Base-by-base conservation (phyloP, 1,139 yeast genomes). In the Zygotorulaspora mrakii region DNA sequence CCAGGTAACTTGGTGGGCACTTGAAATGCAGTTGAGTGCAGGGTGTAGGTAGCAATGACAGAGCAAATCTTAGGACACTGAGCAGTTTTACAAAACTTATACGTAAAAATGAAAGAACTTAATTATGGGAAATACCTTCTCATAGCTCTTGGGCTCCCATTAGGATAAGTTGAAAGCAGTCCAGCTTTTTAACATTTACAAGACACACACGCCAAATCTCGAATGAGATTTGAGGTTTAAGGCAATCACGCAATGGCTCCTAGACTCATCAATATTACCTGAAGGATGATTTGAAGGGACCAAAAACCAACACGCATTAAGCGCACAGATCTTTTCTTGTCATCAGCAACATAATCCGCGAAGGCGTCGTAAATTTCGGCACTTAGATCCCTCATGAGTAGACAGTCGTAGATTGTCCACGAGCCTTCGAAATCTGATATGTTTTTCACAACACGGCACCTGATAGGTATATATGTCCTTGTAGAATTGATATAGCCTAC, bases 401-500 rank as follows among this genome's bases (percentile, higher is more conserved):
- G 70, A 24, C 94, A 83, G 60, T 91, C 98, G 62, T 88, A 91
- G 4, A 88, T 73, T 1, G 98, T 91, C 98, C 98, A 91, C 4
- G 95, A 78, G 0, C 98, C 98, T 54, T 85, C 88, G 58, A 91
- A 91, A 57, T 91, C 97, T 25, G 70, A 69, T 20, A 87, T 66
- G 37, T 77, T 74, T 59, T 91, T 91, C 33, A 83, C 82, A n/a
- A 91, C 78, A 4, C 89, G 76, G 57, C 95, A 87, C 49, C 80
- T 74, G 46, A 91, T 79, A 35, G 95, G 96, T 48, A 91, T 89
- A 53, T 82, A 84, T 0, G 97, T 87, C 55, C 85, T 83, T 47
- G 84, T 76, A 24, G 94, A 82, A 62, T 91, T 91, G 59, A 91
- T 89, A 63, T 89, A 91, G 0, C 94, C 97, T 20, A 91, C 96